Conservation (phyloP, 192 early-diverging fungal species). For the Coemansia sp. region DNA sequence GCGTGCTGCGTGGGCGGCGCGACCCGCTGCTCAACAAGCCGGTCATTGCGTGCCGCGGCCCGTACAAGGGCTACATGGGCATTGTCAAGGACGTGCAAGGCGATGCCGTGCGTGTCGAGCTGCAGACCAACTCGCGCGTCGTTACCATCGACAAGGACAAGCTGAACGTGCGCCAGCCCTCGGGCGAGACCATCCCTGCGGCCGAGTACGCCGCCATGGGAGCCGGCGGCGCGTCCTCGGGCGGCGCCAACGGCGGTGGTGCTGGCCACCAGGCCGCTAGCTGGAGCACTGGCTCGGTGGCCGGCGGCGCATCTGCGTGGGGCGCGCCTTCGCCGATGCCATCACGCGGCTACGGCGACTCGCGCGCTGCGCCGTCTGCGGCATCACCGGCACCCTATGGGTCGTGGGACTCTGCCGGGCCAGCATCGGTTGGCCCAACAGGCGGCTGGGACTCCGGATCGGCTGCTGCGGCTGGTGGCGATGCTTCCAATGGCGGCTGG, state of each 20-base stretch:
- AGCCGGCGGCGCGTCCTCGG: conserved; percentile 1
- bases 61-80: conserved; percentile 96
- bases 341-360: conserved; percentile 30
- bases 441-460: conserved; percentile 58
- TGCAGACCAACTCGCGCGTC: conserved; percentile 85
- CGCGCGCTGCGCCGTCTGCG: conserved; percentile 56
- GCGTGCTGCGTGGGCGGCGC: conserved; percentile 45
- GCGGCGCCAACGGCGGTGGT: conserved; percentile 10
- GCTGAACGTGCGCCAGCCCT: conserved; percentile 64
- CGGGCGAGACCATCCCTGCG: conserved; percentile 57
- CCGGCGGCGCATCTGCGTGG: conserved; percentile 12
- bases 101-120: conserved; percentile 75
- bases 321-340: conserved; percentile 17
- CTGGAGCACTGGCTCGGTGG: not conserved
- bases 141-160: conserved; percentile 80
- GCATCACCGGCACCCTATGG: conserved; percentile 58
- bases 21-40: conserved; percentile 67
- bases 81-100: conserved; percentile 88
- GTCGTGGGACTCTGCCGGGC: conserved; percentile 45
- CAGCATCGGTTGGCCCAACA: conserved; percentile 48
- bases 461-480: conserved; percentile 17
- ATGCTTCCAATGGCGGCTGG: conserved; percentile 37
- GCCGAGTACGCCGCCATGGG: conserved; percentile 22
- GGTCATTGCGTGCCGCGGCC: conserved; percentile 81
- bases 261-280: not conserved